Conservation (phyloP, 352 stramenopile species). For the Globisporangium polare region DNA sequence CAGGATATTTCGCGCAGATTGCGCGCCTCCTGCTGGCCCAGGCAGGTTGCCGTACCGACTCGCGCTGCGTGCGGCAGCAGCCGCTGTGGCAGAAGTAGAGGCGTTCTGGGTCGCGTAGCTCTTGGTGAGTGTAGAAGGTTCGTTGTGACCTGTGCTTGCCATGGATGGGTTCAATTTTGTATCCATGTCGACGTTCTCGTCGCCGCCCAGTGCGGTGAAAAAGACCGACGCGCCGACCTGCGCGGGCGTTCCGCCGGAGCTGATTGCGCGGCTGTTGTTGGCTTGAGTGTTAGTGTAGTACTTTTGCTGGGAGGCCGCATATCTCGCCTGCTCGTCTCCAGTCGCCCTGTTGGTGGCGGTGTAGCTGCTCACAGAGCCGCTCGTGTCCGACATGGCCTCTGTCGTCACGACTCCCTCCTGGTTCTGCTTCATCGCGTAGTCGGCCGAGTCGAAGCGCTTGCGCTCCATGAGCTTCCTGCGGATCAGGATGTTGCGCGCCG, state of each 20-base stretch:
- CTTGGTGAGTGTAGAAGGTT: background rate
- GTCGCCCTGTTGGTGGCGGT: background rate
- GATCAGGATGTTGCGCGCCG: slow-evolving; percentile 76
- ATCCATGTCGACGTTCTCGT: slow-evolving; percentile 24
- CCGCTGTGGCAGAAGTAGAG: background rate
- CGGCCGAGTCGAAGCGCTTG: slow-evolving; percentile 83
- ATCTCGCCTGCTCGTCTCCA: slow-evolving; percentile 4
- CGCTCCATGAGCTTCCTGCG: slow-evolving; percentile 64
- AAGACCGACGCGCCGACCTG: slow-evolving; percentile 41
- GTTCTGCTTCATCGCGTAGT: slow-evolving; percentile 73
- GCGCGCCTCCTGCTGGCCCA: slow-evolving; percentile 24
- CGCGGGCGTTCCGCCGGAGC: slow-evolving; percentile 15
- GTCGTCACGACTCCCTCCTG: slow-evolving; percentile 17
- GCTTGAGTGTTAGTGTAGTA: slow-evolving; percentile 7
- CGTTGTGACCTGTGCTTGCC: background rate
- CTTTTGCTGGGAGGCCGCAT: background rate
- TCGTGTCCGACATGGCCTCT: background rate
- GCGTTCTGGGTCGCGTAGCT: background rate
- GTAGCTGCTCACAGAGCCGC: background rate
- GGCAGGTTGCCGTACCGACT: slow-evolving; percentile 22
- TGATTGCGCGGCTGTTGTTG: background rate
- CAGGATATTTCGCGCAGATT: slow-evolving; percentile 58
- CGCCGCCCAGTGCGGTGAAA: slow-evolving; percentile 35
- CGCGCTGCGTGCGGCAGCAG: slow-evolving; percentile 1
- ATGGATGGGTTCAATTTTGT: background rate